Conservation (phyloP, 2,329 filamentous ascomycete genomes). For the Sclerotinia spermophila region DNA sequence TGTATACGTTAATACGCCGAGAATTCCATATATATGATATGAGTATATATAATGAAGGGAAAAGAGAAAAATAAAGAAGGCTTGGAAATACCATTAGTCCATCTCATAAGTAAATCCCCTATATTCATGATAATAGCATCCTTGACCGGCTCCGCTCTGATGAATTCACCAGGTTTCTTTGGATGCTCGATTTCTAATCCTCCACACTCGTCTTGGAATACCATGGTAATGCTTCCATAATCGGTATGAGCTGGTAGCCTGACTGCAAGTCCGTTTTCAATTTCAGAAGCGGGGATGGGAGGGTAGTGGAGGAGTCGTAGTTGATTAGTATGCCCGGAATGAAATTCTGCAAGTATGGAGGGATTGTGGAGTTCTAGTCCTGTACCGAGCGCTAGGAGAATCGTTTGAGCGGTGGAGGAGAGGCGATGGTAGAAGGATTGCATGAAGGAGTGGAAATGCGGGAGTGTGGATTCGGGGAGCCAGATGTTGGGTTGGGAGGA, state of each 20-base stretch:
- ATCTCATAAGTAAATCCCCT: slow-evolving; percentile 48
- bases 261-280: slow-evolving; percentile 42
- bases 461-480: slow-evolving; percentile 44
- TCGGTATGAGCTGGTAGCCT: slow-evolving; percentile 52
- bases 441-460: slow-evolving; percentile 48
- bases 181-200: slow-evolving; percentile 49
- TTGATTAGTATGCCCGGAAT: slow-evolving; percentile 55
- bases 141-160: slow-evolving; percentile 41
- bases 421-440: slow-evolving; percentile 48
- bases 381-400: slow-evolving; percentile 45
- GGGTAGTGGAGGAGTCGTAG: slow-evolving; percentile 59
- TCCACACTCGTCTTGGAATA: slow-evolving; percentile 51
- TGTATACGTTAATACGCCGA: slow-evolving; percentile 7
- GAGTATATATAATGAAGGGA: neutral
- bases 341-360: slow-evolving; percentile 45
- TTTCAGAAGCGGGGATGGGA: slow-evolving; percentile 43
- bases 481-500: slow-evolving; percentile 47
- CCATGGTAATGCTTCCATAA: slow-evolving; percentile 49
- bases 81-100: slow-evolving; percentile 45
- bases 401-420: slow-evolving; percentile 42
- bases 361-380: slow-evolving; percentile 47
- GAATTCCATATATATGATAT: neutral
- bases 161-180: slow-evolving; percentile 39
- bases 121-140: slow-evolving; percentile 48
- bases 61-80: neutral